Conservation (phyloP, 176 grass and related monocot genomes). For the Tillandsia leiboldiana region DNA sequence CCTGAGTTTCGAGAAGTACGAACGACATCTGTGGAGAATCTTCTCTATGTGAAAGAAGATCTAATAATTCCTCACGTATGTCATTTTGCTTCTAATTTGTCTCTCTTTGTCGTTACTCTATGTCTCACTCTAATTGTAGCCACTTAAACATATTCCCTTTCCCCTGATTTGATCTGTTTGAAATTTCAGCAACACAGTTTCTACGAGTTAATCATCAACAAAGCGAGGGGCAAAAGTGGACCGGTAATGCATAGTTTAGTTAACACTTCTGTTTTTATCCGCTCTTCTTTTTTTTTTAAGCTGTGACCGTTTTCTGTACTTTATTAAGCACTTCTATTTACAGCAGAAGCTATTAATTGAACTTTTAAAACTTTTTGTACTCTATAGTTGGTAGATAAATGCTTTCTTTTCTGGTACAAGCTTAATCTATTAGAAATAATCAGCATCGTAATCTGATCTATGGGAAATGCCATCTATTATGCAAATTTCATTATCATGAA, state of each 20-base stretch:
- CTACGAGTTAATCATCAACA: conserved; percentile 97
- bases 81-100: background rate
- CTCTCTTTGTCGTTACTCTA: background rate
- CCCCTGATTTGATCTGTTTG: conserved; percentile 23
- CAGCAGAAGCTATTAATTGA: background rate
- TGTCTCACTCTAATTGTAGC: background rate
- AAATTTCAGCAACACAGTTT: conserved; percentile 95
- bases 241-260: conserved; percentile 56
- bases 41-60: conserved; percentile 99
- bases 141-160: background rate
- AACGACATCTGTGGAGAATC: conserved; percentile 91
- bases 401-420: too few relatives aligned
- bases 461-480: too few relatives aligned
- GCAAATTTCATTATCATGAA: too few relatives aligned
- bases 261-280: background rate
- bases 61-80: conserved; percentile 95
- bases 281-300: conserved; percentile 1
- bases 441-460: too few relatives aligned
- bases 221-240: conserved; percentile 99
- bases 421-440: too few relatives aligned
- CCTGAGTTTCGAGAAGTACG: conserved; percentile 95
- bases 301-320: background rate
- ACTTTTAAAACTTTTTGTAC: background rate
- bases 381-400: background rate
- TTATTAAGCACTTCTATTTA: background rate